Base-by-base conservation (phyloP, 2,329 filamentous ascomycete species). In the Trichoderma koningii region DNA sequence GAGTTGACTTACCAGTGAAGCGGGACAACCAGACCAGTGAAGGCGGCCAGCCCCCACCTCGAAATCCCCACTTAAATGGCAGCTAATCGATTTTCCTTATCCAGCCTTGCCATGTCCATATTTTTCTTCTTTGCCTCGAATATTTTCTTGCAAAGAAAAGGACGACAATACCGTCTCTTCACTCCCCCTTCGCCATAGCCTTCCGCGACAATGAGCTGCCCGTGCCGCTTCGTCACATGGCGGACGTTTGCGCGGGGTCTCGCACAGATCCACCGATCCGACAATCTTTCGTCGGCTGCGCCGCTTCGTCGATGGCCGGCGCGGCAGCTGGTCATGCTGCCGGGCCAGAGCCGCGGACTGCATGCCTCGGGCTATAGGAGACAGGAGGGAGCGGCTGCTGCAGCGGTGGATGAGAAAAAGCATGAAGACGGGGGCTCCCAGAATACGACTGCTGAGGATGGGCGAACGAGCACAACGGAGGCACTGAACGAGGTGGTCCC, bases 161-260 rank as follows among this genome's bases (percentile, higher is more conserved):
- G 28, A 30, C 28, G 7, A 42, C 48, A 51, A 51, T 14, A 28
- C 26, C 28, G 42, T 23, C 9, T 2, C 1, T 9, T 47, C n/a
- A 34, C 30, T 17, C 48, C 30, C 30, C 17, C 28, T 30, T 14
- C 44, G 21, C 38, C 61, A 45, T 59, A 23, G 21, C 21, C 30
- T 59, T 60, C 56, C 41, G 26, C 26, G 4, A 53, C 23, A 68
- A 85, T 85, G 82, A 76, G 71, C 67, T 85, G 82, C 70, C 73
- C 78, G 23, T 85, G 83, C 67, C 79, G 81, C 65, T 76, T 75
- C 7, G 74, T 76, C 34, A 76, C 82, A 9, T 72, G 83, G 69
- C 75, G 76, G 62, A 76, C 80, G n/a, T 85, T 85, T 66, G 72
- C 84, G 14, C 79, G 78, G 66, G 81, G 77, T 34, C 73, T 85